phyloP scores from a whole-genome alignment of 2,329 filamentous ascomycete genomes.

The Cercospora brassicicola region DNA sequence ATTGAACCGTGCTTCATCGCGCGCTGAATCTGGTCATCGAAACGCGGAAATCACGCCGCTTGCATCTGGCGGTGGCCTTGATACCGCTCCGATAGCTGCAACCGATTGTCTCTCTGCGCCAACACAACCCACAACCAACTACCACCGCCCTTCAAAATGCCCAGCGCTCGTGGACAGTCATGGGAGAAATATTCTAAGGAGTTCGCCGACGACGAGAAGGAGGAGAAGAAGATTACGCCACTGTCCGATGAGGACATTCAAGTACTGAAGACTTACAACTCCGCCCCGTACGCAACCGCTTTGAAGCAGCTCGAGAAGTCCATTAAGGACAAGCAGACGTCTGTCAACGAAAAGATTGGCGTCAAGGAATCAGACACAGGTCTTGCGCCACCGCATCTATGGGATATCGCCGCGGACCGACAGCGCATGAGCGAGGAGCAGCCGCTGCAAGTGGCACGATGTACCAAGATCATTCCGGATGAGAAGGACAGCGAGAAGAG shows the following conservation, averaged over 20 bases:
- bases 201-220: slow-evolving; percentile 92
- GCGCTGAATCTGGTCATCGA: background rate
- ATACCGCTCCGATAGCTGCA: background rate
- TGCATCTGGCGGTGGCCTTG: background rate
- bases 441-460: slow-evolving; percentile 92
- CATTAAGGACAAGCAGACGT: slow-evolving; percentile 98
- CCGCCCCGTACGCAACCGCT: slow-evolving; percentile 87
- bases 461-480: slow-evolving; percentile 98
- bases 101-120: background rate
- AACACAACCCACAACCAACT: background rate
- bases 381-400: slow-evolving; percentile 95
- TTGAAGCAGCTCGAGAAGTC: slow-evolving; percentile 98
- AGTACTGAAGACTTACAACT: slow-evolving; percentile 98
- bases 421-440: slow-evolving; percentile 99
- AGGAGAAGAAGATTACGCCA: slow-evolving; percentile 99
- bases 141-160: slow-evolving; percentile 57
- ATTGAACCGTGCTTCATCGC: background rate
- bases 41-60: background rate
- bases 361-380: slow-evolving; percentile 93
- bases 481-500: slow-evolving; percentile 95
- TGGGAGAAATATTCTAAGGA: slow-evolving; percentile 97
- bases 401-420: slow-evolving; percentile 95
- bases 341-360: slow-evolving; percentile 97
- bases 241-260: slow-evolving; percentile 99
- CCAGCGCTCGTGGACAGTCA: slow-evolving; percentile 78